Evolutionary conservation across 768 basidiomycete species (phyloP), one percentile per base, ranked within the genome.

Genomic region (Mycena floridula): DNA sequence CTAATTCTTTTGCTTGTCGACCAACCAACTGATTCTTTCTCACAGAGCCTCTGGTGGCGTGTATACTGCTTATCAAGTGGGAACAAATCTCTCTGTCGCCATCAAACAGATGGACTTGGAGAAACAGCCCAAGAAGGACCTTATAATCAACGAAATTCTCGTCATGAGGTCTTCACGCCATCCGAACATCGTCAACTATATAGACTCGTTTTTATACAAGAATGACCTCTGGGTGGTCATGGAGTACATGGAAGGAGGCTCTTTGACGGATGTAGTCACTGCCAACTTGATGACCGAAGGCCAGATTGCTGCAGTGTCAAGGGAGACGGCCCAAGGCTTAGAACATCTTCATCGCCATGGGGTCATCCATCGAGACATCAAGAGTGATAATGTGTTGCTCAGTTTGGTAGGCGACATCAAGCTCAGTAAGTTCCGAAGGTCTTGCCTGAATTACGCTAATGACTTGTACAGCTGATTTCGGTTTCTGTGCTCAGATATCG

Each of bases 41-140:
- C 16, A n/a, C 60, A 94, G 92, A 47, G 95, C 96, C 13, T 95
- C 90, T 16, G 95, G 96, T 30, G 95, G 95, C 53, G 96, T 98
- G 2, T 99, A 96, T 66, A 97, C 94, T 11, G 95, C 95, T 13
- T 96, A 96, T 60, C 94, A 98, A 69, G 88, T 95, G 50, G 93
- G 94, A 32, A 92, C 89, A 24, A 95, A 96, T 64, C 56, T 89
- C 25, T 87, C 82, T 9, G 96, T 98, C 25, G 96, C 96, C 32
- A 99, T 99, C 78, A 99, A 99, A 66, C 95, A 98, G 66, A 99
- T 98, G 96, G 96, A 99, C 72, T 76, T 99, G 24, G 94, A 98
- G 66, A 96, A 98, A 69, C 96, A 98, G 58, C 96, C 96, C 32
- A 98, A 98, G 76, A 97, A 98, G 66, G 95, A 98, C 60, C 76